phyloP scores from a whole-genome alignment of 2,329 filamentous ascomycete genomes.

The Neopestalotiopsis sp. region DNA sequence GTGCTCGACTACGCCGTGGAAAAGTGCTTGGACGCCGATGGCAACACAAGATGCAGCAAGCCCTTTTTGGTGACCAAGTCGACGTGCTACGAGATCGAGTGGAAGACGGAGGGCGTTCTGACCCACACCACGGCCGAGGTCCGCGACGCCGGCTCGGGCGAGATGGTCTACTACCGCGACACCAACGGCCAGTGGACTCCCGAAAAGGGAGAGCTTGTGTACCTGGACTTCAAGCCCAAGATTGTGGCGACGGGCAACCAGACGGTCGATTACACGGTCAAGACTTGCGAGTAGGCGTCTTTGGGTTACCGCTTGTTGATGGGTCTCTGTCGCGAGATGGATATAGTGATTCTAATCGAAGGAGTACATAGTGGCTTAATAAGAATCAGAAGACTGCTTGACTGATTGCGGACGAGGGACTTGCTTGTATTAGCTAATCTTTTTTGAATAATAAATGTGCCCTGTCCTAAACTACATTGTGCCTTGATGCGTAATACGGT shows the following conservation, averaged over 20 bases:
- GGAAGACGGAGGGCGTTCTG: slow-evolving; percentile 45
- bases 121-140: slow-evolving; percentile 48
- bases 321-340: background rate
- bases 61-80: slow-evolving; percentile 45
- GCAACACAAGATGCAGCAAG: slow-evolving; percentile 44
- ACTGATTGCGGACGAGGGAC: too few relatives aligned
- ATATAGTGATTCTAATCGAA: background rate
- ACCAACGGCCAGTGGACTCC: slow-evolving; percentile 51
- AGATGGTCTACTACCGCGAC: slow-evolving; percentile 51
- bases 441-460: too few relatives aligned
- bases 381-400: too few relatives aligned
- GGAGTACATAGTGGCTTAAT: too few relatives aligned
- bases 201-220: slow-evolving; percentile 43
- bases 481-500: too few relatives aligned
- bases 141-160: slow-evolving; percentile 41
- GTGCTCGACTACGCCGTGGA: slow-evolving; percentile 49
- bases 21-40: slow-evolving; percentile 45
- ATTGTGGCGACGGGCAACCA: slow-evolving; percentile 48
- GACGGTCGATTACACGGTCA: slow-evolving; percentile 49
- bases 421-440: too few relatives aligned
- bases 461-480: too few relatives aligned
- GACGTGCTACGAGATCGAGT: slow-evolving; percentile 47
- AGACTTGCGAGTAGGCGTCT: slow-evolving; percentile 31
- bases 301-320: background rate
- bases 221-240: slow-evolving; percentile 37